Evolutionary conservation across 2,329 filamentous ascomycete species (phyloP), one percentile per base, ranked within the genome.

Genomic region (Cladorrhinum sp.): DNA sequence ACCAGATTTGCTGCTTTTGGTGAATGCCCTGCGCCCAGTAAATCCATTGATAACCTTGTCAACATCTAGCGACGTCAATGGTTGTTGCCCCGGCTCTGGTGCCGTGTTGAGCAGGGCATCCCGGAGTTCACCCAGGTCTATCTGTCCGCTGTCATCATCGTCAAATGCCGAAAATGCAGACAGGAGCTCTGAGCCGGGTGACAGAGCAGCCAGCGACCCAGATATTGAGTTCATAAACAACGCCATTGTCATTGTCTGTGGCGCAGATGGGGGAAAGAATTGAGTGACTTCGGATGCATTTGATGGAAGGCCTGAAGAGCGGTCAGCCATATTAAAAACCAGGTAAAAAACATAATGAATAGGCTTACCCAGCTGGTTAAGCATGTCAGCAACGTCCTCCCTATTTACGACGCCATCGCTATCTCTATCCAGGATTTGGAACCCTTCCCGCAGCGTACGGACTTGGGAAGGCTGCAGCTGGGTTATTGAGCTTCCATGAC

Each of bases 161-260:
- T 99, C 95, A 72, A 98, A 98, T 0, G 95, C 95, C 1, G 92
- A 92, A 67, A 99, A 94, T 0, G 95, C 95, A 1, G 92, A 94
- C 20, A 92, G 79, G 9, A 99, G 82, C 72, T 99, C 95, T 16
- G 86, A 83, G 21, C 86, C 85, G 0, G 90, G 87, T 0, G 91
- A 96, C 18, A 98, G 80, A 0, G 87, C 83, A 1, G 86, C 85
- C 2, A 98, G 80, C 1, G 90, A 83, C 9, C 85, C 84, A 0
- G 93, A 90, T 1, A 99, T 80, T 1, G 87, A 88, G 71, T 92
- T 94, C 21, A 99, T 82, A 72, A 96, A 99, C 2, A 87, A 85
- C 0, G 93, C 91, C 46, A 99, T 85, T 52, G 90, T 90, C 68
- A 97, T 88, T 1, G 89, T 90, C 65, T 89, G 85, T 2, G 88